These are phyloP conservation scores for Pyrrhoderma noxium DNA, from an alignment of 1,284 basidiomycete species.

Conservation along the genomic window DNA sequence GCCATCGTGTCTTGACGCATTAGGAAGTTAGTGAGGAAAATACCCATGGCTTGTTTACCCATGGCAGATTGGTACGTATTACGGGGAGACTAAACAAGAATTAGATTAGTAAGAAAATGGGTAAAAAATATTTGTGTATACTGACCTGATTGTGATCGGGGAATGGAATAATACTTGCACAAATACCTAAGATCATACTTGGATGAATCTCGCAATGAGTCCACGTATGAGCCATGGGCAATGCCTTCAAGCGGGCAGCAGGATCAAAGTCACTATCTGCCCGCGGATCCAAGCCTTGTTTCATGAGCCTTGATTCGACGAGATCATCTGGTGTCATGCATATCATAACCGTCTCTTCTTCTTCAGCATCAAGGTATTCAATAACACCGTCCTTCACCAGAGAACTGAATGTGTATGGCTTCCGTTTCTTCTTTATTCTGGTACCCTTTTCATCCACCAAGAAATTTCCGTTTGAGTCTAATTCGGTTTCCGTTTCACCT, in stretches of 20 bases:
- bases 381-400: constrained; percentile 85
- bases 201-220: constrained; percentile 99
- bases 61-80: constrained; percentile 99
- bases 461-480: background rate
- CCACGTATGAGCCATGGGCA: constrained; percentile 82
- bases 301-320: constrained; percentile 72
- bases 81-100: constrained; percentile 76
- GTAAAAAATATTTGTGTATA: constrained; percentile 11
- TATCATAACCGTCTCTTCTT: constrained; percentile 99
- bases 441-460: background rate
- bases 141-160: constrained; percentile 97
- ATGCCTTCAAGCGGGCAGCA: constrained; percentile 79
- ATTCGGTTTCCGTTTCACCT: background rate
- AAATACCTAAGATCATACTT: constrained; percentile 97
- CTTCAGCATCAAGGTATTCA: constrained; percentile 95
- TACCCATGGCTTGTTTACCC: constrained; percentile 99
- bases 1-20: constrained; percentile 99
- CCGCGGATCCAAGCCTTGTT: constrained; percentile 51
- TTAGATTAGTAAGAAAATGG: constrained; percentile 19
- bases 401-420: constrained; percentile 75
- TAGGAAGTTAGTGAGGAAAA: constrained; percentile 95
- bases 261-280: constrained; percentile 75
- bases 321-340: constrained; percentile 97
- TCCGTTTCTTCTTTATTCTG: constrained; percentile 12
- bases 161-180: constrained; percentile 98